Evolutionary conservation across 768 basidiomycete species (phyloP).

Genomic region (Paxillus rubicundulus): DNA sequence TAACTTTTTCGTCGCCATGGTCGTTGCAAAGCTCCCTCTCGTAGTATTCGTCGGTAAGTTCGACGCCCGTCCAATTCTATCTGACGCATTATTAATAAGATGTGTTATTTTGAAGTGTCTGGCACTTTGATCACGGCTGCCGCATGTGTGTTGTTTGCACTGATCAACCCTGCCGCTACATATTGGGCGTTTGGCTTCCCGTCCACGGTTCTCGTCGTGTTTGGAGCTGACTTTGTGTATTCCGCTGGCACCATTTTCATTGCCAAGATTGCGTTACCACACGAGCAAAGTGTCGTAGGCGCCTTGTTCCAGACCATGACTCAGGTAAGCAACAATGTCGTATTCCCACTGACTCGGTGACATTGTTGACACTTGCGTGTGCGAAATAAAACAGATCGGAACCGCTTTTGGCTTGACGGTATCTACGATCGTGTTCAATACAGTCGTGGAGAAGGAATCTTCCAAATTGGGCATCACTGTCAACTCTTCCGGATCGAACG

Average conservation of each 20-base stretch:
- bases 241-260: slow-evolving; percentile 72
- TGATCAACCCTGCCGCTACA: slow-evolving; percentile 52
- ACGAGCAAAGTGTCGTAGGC: slow-evolving; percentile 76
- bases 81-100: not conserved
- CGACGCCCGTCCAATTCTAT: too few relatives aligned
- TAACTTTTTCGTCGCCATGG: slow-evolving; percentile 62
- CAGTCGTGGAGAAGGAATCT: slow-evolving; percentile 39
- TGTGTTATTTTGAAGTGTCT: slow-evolving; percentile 29
- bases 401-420: slow-evolving; percentile 69
- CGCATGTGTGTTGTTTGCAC: slow-evolving; percentile 65
- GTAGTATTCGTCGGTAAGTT: slow-evolving; percentile 54
- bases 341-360: not conserved
- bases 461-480: slow-evolving; percentile 31
- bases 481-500: slow-evolving; percentile 25
- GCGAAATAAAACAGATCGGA: slow-evolving; percentile 49
- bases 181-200: slow-evolving; percentile 83
- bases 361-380: not conserved
- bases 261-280: slow-evolving; percentile 59
- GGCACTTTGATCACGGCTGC: slow-evolving; percentile 59
- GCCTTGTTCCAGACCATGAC: slow-evolving; percentile 79
- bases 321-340: slow-evolving; percentile 42
- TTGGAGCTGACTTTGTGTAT: slow-evolving; percentile 79
- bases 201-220: slow-evolving; percentile 57
- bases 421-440: slow-evolving; percentile 68
- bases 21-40: slow-evolving; percentile 54